Evolutionary conservation across 208 protist species (phyloP), one percentile per base, ranked within the genome.

Genomic region (Tritrichomonas musculus): DNA sequence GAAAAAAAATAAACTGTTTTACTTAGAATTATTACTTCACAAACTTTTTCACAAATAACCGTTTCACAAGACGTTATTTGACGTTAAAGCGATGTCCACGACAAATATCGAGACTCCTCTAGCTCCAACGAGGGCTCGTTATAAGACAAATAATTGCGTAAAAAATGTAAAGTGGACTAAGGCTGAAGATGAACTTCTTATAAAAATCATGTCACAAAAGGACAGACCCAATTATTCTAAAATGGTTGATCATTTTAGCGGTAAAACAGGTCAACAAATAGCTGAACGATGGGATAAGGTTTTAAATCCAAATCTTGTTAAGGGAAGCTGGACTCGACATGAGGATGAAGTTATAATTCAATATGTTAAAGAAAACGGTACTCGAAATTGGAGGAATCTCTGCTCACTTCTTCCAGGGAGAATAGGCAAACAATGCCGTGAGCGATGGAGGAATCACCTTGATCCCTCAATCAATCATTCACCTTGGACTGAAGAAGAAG

Each of bases 281-380:
- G 39, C 69, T 9, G 69, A 77, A 22, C 30, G 69, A 39, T 77
- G 69, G 69, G 69, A 77, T 22, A 77, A 77, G 47, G 69, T 77
- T 39, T 47, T 77, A 47, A 77, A 77, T 47, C 69, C 69, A 47
- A 77, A 77, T 9, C 39, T 77, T 22, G 36, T 77, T 2, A 77
- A 77, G 47, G 69, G 69, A 49, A 49, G 36, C 8, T 77, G 69
- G 69, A 77, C 69, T 47, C 36, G 69, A 47, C 36, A 95, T 60
- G 94, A 95, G 65, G 94, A 95, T 65, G 93, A 94, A 49, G 64
- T 93, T 47, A 94, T 95, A n/a, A 53, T 92, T n/a, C 64, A 93
- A n/a, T 93, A 93, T 11, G 93, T 95, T 25, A 49, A 33, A 30
- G 41, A 82, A 60, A 75, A 94, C 47, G 93, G 93, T 30, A 94